Evolutionary conservation across 176 grass and related monocot genomes (phyloP), one percentile per base, ranked within the genome.

Genomic region (Hordeum marinum): DNA sequence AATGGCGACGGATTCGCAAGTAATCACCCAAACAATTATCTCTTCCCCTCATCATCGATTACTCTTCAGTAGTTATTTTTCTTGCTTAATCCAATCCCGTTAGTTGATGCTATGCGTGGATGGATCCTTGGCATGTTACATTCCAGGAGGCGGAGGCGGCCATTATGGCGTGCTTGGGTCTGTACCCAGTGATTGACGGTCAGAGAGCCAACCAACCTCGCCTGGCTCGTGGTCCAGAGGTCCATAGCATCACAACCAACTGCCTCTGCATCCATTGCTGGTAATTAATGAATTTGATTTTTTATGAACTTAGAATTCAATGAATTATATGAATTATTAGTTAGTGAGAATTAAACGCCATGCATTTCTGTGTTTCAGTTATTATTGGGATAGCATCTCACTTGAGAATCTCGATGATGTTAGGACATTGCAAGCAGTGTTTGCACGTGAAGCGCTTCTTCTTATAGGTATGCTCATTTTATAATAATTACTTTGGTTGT

Each of bases 331-430:
- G 37, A 39, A 39, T 39, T 7, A 39, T 39, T 39, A 39, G 37
- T 39, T 39, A 39, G 37, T 39, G 37, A 7, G 37, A n/a, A 69
- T 93, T 98, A 70, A 89, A 93, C 72, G 95, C 93, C 17, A 85
- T 98, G 57, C 59, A 74, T 32, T 32, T 32, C 32, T 32, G 32
- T 63, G 69, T 78, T 41, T 87, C 80, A 98, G 95, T 54, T 93
- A 98, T 90, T 93, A 98, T 76, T 88, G 95, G 84, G 95, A 98
- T 82, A 98, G 95, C 66, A 98, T 98, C 61, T 78, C 95, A 43
- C 84, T 98, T 73, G 95, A 98, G 83, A 95, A 98, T 64, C 92
- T 98, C 9, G 91, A 89, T 37, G 92, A 95, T 86, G 84, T 88
- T 78, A 94, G 83, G 80, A 95, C 89, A 98, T 74, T 98, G n/a